These are phyloP conservation scores for Meira nashicola DNA, from an alignment of 1,284 basidiomycete species.

Conservation along the genomic window DNA sequence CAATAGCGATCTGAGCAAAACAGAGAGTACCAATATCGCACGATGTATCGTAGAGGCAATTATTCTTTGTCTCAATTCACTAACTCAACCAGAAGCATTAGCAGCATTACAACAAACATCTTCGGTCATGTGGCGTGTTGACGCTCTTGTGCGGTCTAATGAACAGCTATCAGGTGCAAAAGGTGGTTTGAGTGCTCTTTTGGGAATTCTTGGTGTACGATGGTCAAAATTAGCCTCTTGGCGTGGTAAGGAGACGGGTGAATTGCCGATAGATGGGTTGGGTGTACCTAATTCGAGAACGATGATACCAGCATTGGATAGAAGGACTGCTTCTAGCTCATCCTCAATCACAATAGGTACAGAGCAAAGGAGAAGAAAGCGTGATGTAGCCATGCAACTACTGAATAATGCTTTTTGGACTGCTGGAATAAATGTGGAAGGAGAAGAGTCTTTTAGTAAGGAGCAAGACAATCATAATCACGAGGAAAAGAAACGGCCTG, in stretches of 20 bases:
- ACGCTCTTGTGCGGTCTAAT: conserved; percentile 28
- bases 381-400: conserved; percentile 41
- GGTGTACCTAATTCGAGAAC: not conserved
- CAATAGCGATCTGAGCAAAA: not conserved
- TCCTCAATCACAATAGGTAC: not conserved
- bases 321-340: not conserved
- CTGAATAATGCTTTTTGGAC: conserved; percentile 43
- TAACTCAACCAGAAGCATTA: conserved; percentile 18
- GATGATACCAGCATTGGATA: not conserved
- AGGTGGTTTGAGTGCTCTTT: not conserved
- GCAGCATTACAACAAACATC: conserved; percentile 33
- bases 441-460: not conserved
- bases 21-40: not conserved
- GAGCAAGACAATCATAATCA: not conserved
- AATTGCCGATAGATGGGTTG: not conserved
- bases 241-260: conserved; percentile 12
- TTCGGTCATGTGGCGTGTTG: conserved; percentile 40
- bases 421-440: conserved; percentile 14
- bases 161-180: not conserved
- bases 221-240: conserved; percentile 2
- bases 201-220: not conserved
- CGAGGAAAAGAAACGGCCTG: not conserved
- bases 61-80: not conserved
- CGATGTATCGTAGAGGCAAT: not conserved
- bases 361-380: conserved; percentile 22